Percentiles rank a stretch among this genome's conserved stretches.
Evolutionary conservation across 1,139 yeast species (phyloP).

Genomic region (Debaryomyces robertsiae): DNA sequence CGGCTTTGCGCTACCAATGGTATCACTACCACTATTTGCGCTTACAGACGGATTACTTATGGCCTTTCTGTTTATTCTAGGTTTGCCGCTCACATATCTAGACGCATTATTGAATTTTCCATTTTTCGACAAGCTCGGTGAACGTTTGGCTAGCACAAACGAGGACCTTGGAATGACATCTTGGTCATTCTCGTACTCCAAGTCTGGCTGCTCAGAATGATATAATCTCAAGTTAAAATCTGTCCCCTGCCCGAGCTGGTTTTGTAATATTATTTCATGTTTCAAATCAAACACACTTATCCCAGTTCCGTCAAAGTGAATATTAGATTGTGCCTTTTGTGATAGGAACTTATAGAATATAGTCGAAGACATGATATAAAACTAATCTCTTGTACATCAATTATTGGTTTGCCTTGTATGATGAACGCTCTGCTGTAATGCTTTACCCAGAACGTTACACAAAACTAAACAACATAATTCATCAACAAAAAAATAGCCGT

Average conservation of each 20-base stretch:
- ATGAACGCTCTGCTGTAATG: background rate
- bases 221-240: conserved; percentile 79
- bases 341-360: conserved; percentile 87
- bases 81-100: conserved; percentile 86
- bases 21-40: conserved; percentile 20
- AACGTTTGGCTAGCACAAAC: conserved; percentile 76
- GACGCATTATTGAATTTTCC: conserved; percentile 69
- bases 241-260: conserved; percentile 79
- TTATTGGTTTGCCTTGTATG: background rate
- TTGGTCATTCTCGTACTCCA: conserved; percentile 81
- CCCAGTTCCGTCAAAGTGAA: conserved; percentile 94
- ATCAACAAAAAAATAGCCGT: conserved; percentile 10
- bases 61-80: conserved; percentile 54
- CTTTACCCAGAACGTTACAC: conserved; percentile 9
- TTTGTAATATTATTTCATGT: conserved; percentile 81
- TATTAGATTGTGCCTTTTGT: conserved; percentile 76
- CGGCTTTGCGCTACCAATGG: conserved; percentile 21
- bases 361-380: conserved; percentile 72
- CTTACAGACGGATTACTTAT: conserved; percentile 27
- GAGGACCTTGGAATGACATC: conserved; percentile 91
- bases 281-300: conserved; percentile 92
- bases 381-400: background rate
- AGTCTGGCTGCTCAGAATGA: conserved; percentile 67
- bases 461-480: conserved; percentile 9
- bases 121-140: conserved; percentile 63